These are phyloP conservation scores for Xylaria multiplex DNA, from an alignment of 2,329 filamentous ascomycete species.

Conservation along the genomic window DNA sequence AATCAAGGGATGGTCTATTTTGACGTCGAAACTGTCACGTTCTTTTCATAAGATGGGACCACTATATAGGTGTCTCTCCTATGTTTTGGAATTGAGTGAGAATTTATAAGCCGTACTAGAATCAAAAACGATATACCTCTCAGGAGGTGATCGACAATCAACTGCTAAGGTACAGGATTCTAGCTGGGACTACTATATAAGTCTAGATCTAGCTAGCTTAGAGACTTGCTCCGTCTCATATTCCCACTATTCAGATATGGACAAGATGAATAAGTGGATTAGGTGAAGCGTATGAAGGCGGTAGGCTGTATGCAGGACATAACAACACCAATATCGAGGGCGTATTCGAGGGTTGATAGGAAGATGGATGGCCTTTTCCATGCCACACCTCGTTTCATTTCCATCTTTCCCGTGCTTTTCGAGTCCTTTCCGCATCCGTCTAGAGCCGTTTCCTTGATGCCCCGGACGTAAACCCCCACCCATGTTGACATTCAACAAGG, in stretches of 20 bases:
- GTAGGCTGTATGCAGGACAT: too few relatives aligned
- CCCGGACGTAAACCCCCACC: background rate
- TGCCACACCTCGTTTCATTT: too few relatives aligned
- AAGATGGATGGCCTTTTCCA: too few relatives aligned
- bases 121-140: conserved; percentile 1
- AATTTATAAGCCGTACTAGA: background rate
- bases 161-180: background rate
- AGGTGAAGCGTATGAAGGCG: background rate
- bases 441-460: too few relatives aligned
- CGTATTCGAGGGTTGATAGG: too few relatives aligned
- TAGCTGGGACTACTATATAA: background rate
- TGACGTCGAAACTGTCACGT: background rate
- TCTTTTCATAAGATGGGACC: background rate
- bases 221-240: background rate
- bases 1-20: conserved; percentile 4
- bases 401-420: background rate
- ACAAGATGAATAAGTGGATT: background rate
- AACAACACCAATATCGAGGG: too few relatives aligned
- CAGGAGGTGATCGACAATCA: conserved; percentile 14
- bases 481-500: background rate
- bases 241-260: background rate
- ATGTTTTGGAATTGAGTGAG: background rate
- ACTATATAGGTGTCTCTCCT: background rate
- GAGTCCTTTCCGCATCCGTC: too few relatives aligned
- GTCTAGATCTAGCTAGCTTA: conserved; percentile 2